These are phyloP conservation scores for Gigaspora rosea DNA, from an alignment of 192 early-diverging fungal species.

Conservation along the genomic window DNA sequence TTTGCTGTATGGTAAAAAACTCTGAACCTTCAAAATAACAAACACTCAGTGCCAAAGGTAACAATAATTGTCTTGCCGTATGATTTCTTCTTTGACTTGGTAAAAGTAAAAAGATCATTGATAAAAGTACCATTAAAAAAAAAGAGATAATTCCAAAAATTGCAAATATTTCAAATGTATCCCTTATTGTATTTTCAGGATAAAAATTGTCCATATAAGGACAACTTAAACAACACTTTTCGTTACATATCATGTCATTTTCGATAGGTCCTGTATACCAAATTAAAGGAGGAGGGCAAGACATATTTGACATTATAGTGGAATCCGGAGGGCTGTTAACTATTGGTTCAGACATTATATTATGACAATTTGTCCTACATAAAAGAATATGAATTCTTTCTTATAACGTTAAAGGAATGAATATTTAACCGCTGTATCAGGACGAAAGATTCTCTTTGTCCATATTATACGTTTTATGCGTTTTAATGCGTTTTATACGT, in stretches of 20 bases:
- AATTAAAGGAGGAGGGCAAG: background rate
- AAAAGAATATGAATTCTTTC: too few species aligned
- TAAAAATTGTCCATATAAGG: slow-evolving; percentile 26
- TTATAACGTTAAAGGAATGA: too few species aligned
- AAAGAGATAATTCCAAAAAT: slow-evolving; percentile 21
- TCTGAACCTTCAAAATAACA: background rate
- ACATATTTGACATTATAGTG: background rate
- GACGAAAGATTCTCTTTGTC: too few species aligned
- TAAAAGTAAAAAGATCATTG: background rate
- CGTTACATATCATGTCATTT: background rate
- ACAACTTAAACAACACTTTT: slow-evolving; percentile 21
- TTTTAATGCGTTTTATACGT: too few species aligned
- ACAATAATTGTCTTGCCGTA: slow-evolving; percentile 4
- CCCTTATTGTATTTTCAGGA: background rate
- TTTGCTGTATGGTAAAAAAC: slow-evolving; percentile 8
- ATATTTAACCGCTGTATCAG: too few species aligned
- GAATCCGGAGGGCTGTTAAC: too few species aligned
- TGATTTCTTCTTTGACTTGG: slow-evolving; percentile 26
- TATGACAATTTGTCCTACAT: too few species aligned
- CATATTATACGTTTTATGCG: too few species aligned
- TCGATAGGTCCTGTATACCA: background rate
- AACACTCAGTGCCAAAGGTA: slow-evolving; percentile 23
- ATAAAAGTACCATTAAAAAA: slow-evolving; percentile 14
- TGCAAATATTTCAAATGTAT: background rate
- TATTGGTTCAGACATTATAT: too few species aligned